Percentiles rank a stretch among this genome's conserved stretches.
phyloP scores from a whole-genome alignment of 495 filamentous ascomycete genomes.

The Elasticomyces elasticus region DNA sequence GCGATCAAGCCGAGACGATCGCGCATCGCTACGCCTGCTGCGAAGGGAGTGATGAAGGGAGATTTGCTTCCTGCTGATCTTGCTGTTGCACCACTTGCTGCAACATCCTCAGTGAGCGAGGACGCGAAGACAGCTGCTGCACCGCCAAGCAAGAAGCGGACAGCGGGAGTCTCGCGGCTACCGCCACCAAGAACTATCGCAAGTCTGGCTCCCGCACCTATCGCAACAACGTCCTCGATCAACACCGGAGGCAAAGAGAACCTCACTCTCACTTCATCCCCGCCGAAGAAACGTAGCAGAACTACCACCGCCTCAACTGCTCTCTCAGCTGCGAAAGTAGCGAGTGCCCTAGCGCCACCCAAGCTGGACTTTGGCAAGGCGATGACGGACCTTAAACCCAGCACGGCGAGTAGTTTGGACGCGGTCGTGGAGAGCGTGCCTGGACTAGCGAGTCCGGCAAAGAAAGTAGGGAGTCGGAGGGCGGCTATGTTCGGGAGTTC shows the following conservation, averaged over 20 bases:
- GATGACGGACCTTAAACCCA: constrained; percentile 1
- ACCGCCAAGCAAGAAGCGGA: background rate
- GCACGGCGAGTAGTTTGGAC: background rate
- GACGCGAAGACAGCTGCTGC: background rate
- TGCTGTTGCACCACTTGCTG: background rate
- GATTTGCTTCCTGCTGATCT: background rate
- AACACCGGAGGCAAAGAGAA: constrained; percentile 14
- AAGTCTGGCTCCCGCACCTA: background rate
- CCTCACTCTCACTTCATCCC: constrained; percentile 3
- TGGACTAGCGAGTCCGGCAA: constrained; percentile 17
- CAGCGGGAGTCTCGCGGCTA: background rate
- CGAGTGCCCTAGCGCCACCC: background rate
- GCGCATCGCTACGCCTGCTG: constrained; percentile 21
- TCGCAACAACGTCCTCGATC: constrained; percentile 1
- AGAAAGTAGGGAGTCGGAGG: constrained; percentile 6
- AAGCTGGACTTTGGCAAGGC: constrained; percentile 11
- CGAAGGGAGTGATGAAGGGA: constrained; percentile 7
- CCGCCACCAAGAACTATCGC: background rate
- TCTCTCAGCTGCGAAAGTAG: too few relatives aligned
- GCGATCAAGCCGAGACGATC: constrained; percentile 6
- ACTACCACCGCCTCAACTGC: background rate
- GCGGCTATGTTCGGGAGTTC: background rate
- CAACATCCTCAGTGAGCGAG: background rate
- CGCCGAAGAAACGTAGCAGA: constrained; percentile 11
- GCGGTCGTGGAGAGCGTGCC: background rate